phyloP scores from a whole-genome alignment of 441 rosid species.

The Kokia cookei region DNA sequence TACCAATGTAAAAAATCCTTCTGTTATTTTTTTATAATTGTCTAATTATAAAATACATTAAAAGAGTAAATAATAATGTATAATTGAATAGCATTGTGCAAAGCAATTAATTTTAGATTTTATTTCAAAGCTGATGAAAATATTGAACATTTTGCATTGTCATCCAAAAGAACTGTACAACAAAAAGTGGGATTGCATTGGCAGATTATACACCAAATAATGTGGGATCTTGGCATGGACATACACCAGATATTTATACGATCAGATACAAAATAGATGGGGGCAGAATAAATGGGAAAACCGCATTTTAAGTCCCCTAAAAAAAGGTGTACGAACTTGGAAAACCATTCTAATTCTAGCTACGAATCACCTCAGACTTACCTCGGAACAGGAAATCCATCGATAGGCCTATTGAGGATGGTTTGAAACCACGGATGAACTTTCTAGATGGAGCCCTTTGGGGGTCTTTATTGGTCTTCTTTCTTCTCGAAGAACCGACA shows the following conservation, averaged over 20 bases:
- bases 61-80: too few relatives aligned
- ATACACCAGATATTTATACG: constrained; percentile 13
- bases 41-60: too few relatives aligned
- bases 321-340: neutral
- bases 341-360: constrained; percentile 26
- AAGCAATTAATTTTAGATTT: neutral
- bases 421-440: constrained; percentile 36
- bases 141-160: neutral
- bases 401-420: constrained; percentile 38
- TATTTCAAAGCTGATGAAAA: neutral
- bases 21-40: too few relatives aligned
- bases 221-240: constrained; percentile 1
- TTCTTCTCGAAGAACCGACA: constrained; percentile 42
- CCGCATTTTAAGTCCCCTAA: constrained; percentile 2
- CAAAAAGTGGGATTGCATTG: constrained; percentile 7
- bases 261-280: constrained; percentile 15
- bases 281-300: constrained; percentile 1
- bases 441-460: constrained; percentile 44
- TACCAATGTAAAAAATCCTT: too few relatives aligned
- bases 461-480: constrained; percentile 37
- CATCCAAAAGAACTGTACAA: neutral
- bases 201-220: constrained; percentile 16
- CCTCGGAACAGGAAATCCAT: constrained; percentile 52
- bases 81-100: too few relatives aligned
- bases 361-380: constrained; percentile 55